Base-by-base conservation (phyloP, 2,329 filamentous ascomycete species). In the Fusarium brachygibbosum region DNA sequence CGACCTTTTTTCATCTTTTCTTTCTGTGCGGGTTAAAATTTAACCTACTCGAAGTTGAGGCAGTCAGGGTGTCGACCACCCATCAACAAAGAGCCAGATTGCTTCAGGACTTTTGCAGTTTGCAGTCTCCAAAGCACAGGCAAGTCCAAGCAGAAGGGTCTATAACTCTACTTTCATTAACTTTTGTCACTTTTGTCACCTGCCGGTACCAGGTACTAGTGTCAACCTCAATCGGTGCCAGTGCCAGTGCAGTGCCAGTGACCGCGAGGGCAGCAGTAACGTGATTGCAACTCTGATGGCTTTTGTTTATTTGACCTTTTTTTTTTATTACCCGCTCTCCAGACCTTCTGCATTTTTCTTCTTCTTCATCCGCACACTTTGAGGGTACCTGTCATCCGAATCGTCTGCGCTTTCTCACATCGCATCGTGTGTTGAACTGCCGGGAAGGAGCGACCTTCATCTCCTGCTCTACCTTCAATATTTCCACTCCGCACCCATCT, bases 371-470 rank as follows among this genome's bases (percentile, higher is more conserved):
- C 34, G 25, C 46, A 38, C 31, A 49, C 35, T 19, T 25, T 17
- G 23, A 25, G n/a, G 46, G 38, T 17, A 45, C 11, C 23, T 38
- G 23, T 28, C 48, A 51, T 40, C 34, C 34, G 23, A 10, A 23
- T 37, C 17, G 3, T 19, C 38, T 34, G n/a, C 19, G n/a, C 41
- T 53, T 65, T 41, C 52, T 40, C 19, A n/a, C 46, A n/a, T 29
- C 34, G 23, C 58, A 48, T 48, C 40, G 23, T 46, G 57, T 21
- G 29, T 46, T 41, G 44, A 45, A 23, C 28, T 31, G 35, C n/a
- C 21, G 48, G 58, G 67, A 70, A 70, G 40, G 58, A 68, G 17
- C 58, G 14, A 25, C 25, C 17, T 51, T 68, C 4, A 35, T 46
- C 51, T 35, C 16, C 6, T 21, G 11, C 23, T 13, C 14, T 25